phyloP scores from a whole-genome alignment of 208 protist genomes.

The Trypanosoma avium region DNA sequence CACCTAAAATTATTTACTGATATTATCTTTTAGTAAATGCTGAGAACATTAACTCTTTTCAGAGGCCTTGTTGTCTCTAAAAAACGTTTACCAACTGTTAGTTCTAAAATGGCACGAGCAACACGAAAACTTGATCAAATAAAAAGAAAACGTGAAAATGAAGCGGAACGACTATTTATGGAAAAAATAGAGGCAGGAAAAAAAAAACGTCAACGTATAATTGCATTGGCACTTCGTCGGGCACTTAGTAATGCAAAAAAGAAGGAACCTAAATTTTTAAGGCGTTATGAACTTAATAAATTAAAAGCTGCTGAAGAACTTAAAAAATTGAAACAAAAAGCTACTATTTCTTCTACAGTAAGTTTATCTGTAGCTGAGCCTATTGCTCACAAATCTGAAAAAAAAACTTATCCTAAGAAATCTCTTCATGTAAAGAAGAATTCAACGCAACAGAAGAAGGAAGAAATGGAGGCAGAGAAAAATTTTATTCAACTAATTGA shows the following conservation, averaged over 20 bases:
- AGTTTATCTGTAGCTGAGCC: too few relatives aligned
- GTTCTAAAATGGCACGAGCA: background rate
- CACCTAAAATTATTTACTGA: too few relatives aligned
- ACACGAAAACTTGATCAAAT: background rate
- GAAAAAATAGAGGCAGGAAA: constrained; percentile 21
- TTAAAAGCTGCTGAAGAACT: constrained; percentile 24
- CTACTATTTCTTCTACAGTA: background rate
- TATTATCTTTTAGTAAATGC: background rate
- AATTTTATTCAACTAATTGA: constrained; percentile 18
- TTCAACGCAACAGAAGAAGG: constrained; percentile 15
- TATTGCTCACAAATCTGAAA: too few relatives aligned
- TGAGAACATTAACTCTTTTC: constrained; percentile 13
- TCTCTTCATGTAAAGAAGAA: constrained; percentile 3
- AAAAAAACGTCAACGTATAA: constrained; percentile 14
- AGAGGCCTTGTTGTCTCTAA: background rate
- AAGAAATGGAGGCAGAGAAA: constrained; percentile 18
- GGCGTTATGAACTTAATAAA: constrained; percentile 31
- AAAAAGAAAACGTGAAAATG: constrained; percentile 14
- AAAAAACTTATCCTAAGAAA: background rate
- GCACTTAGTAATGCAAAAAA: constrained; percentile 10
- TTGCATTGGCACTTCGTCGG: constrained; percentile 13
- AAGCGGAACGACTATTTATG: constrained; percentile 31
- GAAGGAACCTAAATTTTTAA: constrained; percentile 16
- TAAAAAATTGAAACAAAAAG: constrained; percentile 17
- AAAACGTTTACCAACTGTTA: background rate